Conservation (phyloP, 257 asterid genomes). For the Plantago ovata region DNA sequence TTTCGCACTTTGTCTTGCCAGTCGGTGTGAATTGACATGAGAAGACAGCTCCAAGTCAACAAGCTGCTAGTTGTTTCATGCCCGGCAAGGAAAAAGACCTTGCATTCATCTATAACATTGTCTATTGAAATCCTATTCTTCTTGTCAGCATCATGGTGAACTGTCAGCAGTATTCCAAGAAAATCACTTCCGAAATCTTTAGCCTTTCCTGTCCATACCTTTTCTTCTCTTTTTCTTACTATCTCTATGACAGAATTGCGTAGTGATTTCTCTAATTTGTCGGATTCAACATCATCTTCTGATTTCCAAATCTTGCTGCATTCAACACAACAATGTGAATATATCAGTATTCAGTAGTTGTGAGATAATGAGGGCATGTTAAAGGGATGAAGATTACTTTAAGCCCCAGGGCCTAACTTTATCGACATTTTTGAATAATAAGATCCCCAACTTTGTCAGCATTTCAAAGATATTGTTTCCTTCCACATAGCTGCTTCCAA, state of each 20-base stretch:
- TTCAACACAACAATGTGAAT: slow-evolving; percentile 10
- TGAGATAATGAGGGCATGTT: neutral
- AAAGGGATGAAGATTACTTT: slow-evolving; percentile 25
- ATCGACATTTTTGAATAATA: slow-evolving; percentile 19
- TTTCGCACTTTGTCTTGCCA: slow-evolving; percentile 65
- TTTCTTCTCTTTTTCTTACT: slow-evolving; percentile 40
- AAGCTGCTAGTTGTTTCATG: slow-evolving; percentile 50
- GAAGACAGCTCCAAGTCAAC: slow-evolving; percentile 40
- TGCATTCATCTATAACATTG: slow-evolving; percentile 52
- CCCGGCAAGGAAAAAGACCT: slow-evolving; percentile 56
- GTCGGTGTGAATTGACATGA: slow-evolving; percentile 48
- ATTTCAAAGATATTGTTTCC: slow-evolving; percentile 53
- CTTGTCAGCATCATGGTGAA: slow-evolving; percentile 39
- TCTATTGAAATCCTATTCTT: slow-evolving; percentile 37
- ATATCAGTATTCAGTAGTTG: neutral
- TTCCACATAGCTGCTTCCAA: slow-evolving; percentile 63
- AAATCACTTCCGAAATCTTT: slow-evolving; percentile 41
- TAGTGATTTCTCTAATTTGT: slow-evolving; percentile 36
- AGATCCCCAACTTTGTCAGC: slow-evolving; percentile 33
- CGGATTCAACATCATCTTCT: slow-evolving; percentile 37
- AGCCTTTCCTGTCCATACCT: slow-evolving; percentile 20
- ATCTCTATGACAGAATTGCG: slow-evolving; percentile 27
- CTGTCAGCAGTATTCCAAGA: slow-evolving; percentile 45
- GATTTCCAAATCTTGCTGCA: slow-evolving; percentile 33
- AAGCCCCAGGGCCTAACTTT: slow-evolving; percentile 28